These are phyloP conservation scores for Pharnaceum exiguum DNA, from an alignment of 148 eudicot species.

Conservation along the genomic window DNA sequence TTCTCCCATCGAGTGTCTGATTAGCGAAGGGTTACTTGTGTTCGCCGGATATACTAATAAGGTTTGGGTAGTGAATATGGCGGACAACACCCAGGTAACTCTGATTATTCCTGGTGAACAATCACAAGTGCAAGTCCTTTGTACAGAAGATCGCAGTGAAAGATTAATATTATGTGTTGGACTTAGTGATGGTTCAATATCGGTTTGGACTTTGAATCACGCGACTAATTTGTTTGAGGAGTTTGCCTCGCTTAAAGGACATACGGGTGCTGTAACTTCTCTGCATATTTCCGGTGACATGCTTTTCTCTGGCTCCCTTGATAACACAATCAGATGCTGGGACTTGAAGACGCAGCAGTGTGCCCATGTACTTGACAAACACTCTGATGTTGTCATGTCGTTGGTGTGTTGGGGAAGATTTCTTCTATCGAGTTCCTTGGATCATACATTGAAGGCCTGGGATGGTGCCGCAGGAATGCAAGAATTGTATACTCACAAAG, in stretches of 20 bases:
- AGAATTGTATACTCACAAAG: background rate
- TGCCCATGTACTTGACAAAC: conserved; percentile 42
- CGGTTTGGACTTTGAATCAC: conserved; percentile 42
- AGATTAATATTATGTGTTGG: too few species aligned
- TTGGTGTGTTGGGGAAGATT: conserved; percentile 49
- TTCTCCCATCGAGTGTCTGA: conserved; percentile 31
- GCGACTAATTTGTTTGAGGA: conserved; percentile 24
- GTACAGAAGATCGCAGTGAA: too few species aligned
- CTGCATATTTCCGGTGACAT: conserved; percentile 36
- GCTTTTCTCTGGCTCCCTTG: conserved; percentile 60
- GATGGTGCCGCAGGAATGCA: too few species aligned
- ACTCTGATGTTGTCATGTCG: conserved; percentile 35
- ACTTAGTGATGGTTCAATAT: conserved; percentile 60
- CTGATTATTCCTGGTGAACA: conserved; percentile 45
- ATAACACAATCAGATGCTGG: conserved; percentile 57
- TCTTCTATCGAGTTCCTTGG: conserved; percentile 54
- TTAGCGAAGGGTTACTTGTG: conserved; percentile 51
- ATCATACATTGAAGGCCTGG: conserved; percentile 48
- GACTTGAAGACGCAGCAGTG: conserved; percentile 38
- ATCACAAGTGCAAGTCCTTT: too few species aligned
- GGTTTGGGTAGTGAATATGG: conserved; percentile 52
- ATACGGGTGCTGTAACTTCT: conserved; percentile 38
- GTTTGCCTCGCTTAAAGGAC: conserved; percentile 39
- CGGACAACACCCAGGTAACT: conserved; percentile 23
- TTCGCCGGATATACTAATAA: conserved; percentile 44